Percentiles rank a stretch among this genome's conserved stretches.
These are phyloP conservation scores for Phlebiopsis gigantea DNA, from an alignment of 768 basidiomycete genomes.

Conservation along the genomic window DNA sequence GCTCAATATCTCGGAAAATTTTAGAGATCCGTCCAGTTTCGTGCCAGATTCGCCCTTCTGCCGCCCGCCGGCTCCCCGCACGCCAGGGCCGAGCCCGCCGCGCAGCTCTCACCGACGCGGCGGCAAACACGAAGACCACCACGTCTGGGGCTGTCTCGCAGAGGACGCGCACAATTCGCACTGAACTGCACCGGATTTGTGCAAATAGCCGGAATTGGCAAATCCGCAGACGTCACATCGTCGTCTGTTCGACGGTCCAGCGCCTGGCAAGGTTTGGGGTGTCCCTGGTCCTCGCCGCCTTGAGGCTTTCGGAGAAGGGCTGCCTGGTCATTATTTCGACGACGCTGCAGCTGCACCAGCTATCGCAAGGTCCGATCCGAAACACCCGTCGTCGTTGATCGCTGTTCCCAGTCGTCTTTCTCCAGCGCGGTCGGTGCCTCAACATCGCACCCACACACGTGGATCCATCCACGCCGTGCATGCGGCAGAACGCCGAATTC, in stretches of 20 bases:
- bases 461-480: conserved; percentile 5
- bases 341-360: not conserved
- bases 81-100: conserved; percentile 1
- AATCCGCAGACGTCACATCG: conserved; percentile 6
- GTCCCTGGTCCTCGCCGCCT: conserved; percentile 3
- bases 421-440: conserved; percentile 3
- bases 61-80: conserved; percentile 12
- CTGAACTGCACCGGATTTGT: not conserved
- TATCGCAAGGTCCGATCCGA: conserved; percentile 13
- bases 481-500: conserved; percentile 5
- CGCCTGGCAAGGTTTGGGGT: not conserved
- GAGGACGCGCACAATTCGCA: not conserved
- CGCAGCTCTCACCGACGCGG: not conserved
- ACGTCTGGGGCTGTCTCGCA: not conserved
- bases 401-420: not conserved
- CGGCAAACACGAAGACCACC: not conserved
- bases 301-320: conserved; percentile 4
- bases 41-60: not conserved
- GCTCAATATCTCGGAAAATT: conserved; percentile 10
- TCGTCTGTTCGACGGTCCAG: too few relatives aligned
- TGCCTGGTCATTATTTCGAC: not conserved
- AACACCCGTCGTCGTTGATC: conserved; percentile 7
- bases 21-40: conserved; percentile 14
- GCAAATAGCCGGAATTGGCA: conserved; percentile 4
- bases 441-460: conserved; percentile 6